Base-by-base conservation (phyloP, 176 grass and related monocot genomes). In the Paspalum vaginatum region DNA sequence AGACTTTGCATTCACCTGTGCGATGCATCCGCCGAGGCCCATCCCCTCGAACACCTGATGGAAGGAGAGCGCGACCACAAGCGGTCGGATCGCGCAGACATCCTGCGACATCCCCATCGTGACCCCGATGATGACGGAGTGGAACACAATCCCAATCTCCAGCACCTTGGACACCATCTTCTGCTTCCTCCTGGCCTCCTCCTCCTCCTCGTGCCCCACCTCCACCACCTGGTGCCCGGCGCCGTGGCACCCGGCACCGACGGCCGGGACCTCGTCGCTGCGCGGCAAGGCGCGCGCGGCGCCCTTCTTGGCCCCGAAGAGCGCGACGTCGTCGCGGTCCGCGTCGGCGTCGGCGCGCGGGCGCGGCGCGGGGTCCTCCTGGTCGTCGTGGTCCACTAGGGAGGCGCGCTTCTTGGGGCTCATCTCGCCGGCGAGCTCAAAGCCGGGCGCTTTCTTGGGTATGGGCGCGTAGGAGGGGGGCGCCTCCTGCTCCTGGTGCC, bases 11-110 rank as follows among this genome's bases (percentile, higher is more conserved):
- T 41, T 87, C 77, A 95, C 96, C 92, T 99, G 96, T 6, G 92
- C 96, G 81, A 99, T 99, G 79, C 97, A 99, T 60, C 97, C 97
- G 9, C 95, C 93, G 2, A 99, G 92, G 38, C 93, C 97, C 93
- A 99, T 93, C 39, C 97, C 97, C 84, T 96, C 97, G 56, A 99
- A 99, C 46, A 99, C 88, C 85, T 99, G 97, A 80, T 99, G 93
- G 83, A 99, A 96, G 27, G 90, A 82, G 12, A 99, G 93, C 7
- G 93, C 97, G 15, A 91, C 87, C 21, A 99, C 93, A 40, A 99
- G 97, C 11, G 93, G 87, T 0, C 91, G 46, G 82, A 99, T 93
- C 20, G 97, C 68, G 59, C 97, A 99, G 44, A 93, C 81, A 74
- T 95, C 90, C 85, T 93, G 93, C 26, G 97, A 99, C 91, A 95